Evolutionary conservation across 2,329 filamentous ascomycete genomes (phyloP), one percentile per base, ranked within the genome.

Genomic region (Paecilomyces sp.): DNA sequence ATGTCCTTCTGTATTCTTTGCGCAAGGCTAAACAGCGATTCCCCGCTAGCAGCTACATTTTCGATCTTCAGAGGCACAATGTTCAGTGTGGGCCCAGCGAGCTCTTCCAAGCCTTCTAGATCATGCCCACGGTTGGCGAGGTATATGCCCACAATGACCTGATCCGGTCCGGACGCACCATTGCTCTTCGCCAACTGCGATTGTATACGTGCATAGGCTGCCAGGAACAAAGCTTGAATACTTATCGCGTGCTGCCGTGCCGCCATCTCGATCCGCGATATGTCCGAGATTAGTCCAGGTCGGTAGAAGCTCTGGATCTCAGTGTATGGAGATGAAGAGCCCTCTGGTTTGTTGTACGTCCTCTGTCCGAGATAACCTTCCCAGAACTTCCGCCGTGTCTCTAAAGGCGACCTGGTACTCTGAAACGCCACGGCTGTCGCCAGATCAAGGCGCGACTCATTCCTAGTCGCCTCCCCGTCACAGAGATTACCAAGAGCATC

Each of bases 111-210:
- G 2, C 80, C 76, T 2, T 81, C 75, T 8, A 81, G 73, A 24
- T 78, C 76, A 11, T 83, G 77, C 0, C 82, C 81, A 57, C 91
- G 84, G 70, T 95, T 96, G 51, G 91, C 90, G 8, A 96, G 83
- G 71, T 96, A 97, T 24, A 96, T 74, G 1, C 92, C 92, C 56
- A 96, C 81, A 0, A 91, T 75, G 1, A 90, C 73, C 47, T 84
- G 60, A 4, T 57, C 24, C 53, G 51, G 36, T 11, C 60, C 51
- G 57, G 59, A 22, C 54, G 47, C 63, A 18, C 25, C 57, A 59
- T 18, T 56, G 41, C 31, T 54, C 61, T 22, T 65, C 25, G 7
- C 58, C 60, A 33, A 63, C 41, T 65, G 61, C 3, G 73, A 68
- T 67, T 82, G 79, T 5, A 80, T 67, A 62, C 81, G 83, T 2